Evolutionary conservation across 192 early-diverging fungal species (phyloP).

Genomic region (Linderina pennispora): DNA sequence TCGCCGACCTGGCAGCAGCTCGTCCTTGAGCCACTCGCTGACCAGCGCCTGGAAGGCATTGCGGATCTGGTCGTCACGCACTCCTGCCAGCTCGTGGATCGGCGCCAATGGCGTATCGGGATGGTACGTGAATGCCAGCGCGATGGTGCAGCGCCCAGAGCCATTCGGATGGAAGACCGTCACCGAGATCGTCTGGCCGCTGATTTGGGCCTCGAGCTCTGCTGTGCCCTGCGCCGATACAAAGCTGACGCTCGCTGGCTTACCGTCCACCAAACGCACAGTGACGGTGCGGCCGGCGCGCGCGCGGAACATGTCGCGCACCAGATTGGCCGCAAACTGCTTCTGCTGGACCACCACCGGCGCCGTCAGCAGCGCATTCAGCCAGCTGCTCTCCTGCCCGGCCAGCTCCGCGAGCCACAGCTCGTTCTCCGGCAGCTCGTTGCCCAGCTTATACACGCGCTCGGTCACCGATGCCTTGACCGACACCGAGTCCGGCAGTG

Average conservation of each 20-base stretch:
- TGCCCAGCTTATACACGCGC: not conserved
- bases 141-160: constrained; percentile 56
- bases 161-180: constrained; percentile 39
- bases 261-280: constrained; percentile 1
- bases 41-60: no score
- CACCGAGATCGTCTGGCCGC: constrained; percentile 36
- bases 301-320: constrained; percentile 55
- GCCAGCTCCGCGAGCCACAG: constrained; percentile 65
- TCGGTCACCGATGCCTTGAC: not conserved
- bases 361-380: constrained; percentile 72
- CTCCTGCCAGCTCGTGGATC: constrained; percentile 62
- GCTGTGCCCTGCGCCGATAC: not conserved
- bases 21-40: no score
- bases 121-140: constrained; percentile 68
- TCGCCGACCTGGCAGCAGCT: no score
- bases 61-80: constrained; percentile 73
- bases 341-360: constrained; percentile 70
- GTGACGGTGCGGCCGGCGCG: constrained; percentile 49
- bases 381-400: constrained; percentile 67
- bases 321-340: constrained; percentile 54
- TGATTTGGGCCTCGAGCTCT: constrained; percentile 8
- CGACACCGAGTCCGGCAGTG: not conserved
- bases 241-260: not conserved
- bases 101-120: constrained; percentile 70
- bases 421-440: not conserved